A percentile compares a stretch with the other conserved stretches of the same genome.
Evolutionary conservation across 805 yeast species (phyloP).

Genomic region (Jamesozyma piceae): DNA sequence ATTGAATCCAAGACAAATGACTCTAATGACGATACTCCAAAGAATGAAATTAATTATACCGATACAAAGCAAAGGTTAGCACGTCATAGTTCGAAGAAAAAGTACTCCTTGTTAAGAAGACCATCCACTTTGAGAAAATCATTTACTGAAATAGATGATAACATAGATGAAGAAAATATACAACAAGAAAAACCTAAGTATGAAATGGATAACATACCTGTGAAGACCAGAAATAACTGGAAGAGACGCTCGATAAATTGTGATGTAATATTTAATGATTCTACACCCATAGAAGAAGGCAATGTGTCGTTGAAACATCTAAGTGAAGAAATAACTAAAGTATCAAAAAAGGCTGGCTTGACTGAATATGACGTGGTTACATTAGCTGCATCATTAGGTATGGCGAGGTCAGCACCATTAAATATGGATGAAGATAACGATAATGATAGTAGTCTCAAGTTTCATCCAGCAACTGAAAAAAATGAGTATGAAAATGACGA

Average conservation of each 20-base stretch:
- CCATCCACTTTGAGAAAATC: conserved; percentile 26
- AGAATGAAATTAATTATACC: neutral
- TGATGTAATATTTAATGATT: neutral
- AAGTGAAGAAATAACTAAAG: conserved; percentile 60
- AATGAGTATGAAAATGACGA: neutral
- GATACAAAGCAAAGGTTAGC: neutral
- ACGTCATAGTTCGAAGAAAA: conserved; percentile 3
- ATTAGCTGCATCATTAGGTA: conserved; percentile 66
- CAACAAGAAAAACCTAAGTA: conserved; percentile 21
- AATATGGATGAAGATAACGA: neutral
- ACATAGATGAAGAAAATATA: neutral
- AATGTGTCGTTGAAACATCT: conserved; percentile 57
- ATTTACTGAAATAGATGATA: conserved; percentile 18
- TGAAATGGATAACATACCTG: too few relatives aligned
- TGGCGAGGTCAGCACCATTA: conserved; percentile 35
- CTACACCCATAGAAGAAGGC: neutral
- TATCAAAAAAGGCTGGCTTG: conserved; percentile 67
- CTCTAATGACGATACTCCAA: conserved; percentile 13
- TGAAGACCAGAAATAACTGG: conserved; percentile 12
- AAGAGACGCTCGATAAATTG: conserved; percentile 1
- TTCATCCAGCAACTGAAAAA: neutral
- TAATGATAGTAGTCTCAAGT: neutral
- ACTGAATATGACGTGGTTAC: conserved; percentile 73
- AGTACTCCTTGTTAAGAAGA: conserved; percentile 21
- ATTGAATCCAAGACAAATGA: conserved; percentile 9